Evolutionary conservation across 768 basidiomycete genomes (phyloP), one percentile per base, ranked within the genome.

Genomic region (Galerina sulciceps): DNA sequence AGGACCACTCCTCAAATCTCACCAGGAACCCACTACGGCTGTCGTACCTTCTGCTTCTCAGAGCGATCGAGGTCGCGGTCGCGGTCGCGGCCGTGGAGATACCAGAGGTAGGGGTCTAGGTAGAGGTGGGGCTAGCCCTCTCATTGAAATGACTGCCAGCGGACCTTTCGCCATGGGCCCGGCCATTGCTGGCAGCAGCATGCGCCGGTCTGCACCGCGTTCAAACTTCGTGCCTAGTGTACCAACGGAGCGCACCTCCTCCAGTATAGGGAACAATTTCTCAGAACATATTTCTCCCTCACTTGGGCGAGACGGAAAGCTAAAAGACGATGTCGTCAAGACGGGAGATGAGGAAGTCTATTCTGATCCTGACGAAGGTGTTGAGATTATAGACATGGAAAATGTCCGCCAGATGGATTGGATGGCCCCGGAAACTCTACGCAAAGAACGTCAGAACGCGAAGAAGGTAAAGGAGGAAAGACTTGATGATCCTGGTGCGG

Each of bases 81-180:
- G 79, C 10, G 85, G 79, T 15, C 74, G 81, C 4, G 83, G 81
- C 1, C 81, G 78, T 44, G 84, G 76, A 8, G 74, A 79, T 38
- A 84, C 86, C 6, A 69, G 82, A 53, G 84, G 85, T n/a, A 72
- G 81, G 10, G 86, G 49, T 22, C 13, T 84, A 46, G 73, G 82
- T 35, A 83, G 81, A 42, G 82, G 76, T 3, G 62, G n/a, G n/a
- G n/a, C 84, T 23, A 8, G 1, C 8, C 82, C 87, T 46, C 73
- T 82, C 1, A 76, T 76, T 6, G 87, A 90, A 74, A 91, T 94
- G 91, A 88, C 84, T 15, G 92, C 92, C 0, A 92, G 90, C 66
- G 92, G 92, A 3, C 92, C 92, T 13, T 94, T 94, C 65, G 90
- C 92, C 17, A 87, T 94, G 86, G 92, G 92, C 18, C 92, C 92